Conservation (phyloP, 1,284 basidiomycete genomes). For the Sanguinoderma infundibulare region DNA sequence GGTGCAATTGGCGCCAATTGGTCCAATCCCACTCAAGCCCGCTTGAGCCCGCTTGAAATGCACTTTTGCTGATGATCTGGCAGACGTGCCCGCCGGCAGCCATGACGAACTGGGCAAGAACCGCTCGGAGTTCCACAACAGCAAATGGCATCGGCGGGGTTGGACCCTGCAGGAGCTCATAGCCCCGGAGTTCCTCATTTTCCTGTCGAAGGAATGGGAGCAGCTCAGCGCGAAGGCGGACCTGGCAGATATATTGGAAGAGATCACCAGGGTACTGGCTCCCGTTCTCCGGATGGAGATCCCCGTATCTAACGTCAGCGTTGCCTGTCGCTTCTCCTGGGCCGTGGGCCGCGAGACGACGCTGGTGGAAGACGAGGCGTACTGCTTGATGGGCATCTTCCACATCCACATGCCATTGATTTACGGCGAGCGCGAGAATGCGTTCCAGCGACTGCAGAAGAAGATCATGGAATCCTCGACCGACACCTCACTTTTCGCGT, state of each 20-base stretch:
- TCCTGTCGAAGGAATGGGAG: neutral
- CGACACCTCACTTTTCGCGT: constrained; percentile 1
- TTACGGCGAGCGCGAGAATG: neutral
- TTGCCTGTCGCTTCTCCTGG: constrained; percentile 3
- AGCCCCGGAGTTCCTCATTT: neutral
- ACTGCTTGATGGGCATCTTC: constrained; percentile 6
- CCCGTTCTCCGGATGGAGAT: neutral
- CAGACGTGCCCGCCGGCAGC: too few species aligned
- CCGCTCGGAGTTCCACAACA: neutral
- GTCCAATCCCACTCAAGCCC: too few species aligned
- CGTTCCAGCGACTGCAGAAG: constrained; percentile 1
- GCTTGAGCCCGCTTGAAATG: too few species aligned
- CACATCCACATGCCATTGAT: constrained; percentile 3
- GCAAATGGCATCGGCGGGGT: neutral
- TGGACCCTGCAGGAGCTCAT: constrained; percentile 6
- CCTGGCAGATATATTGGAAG: neutral
- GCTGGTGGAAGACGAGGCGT: neutral
- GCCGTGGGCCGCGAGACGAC: neutral
- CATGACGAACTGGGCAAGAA: too few species aligned
- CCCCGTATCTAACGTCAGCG: neutral
- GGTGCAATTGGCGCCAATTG: too few species aligned
- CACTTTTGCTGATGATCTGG: too few species aligned
- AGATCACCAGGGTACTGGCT: neutral
- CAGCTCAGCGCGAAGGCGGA: neutral
- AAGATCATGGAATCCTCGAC: constrained; percentile 1